Evolutionary conservation across 2,329 filamentous ascomycete species (phyloP).

Genomic region (Beauveria medogensis): DNA sequence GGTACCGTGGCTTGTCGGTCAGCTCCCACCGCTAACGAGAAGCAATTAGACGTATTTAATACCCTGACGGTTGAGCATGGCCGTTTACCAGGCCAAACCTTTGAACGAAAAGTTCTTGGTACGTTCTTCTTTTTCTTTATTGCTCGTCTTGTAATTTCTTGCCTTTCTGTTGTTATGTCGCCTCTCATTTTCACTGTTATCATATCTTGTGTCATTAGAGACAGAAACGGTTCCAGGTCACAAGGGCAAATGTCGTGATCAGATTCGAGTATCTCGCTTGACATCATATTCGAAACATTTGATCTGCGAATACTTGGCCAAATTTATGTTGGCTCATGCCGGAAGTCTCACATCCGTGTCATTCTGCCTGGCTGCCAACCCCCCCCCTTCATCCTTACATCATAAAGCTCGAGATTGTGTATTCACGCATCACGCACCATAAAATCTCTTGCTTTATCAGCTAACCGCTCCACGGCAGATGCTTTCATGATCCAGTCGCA

Average conservation of each 20-base stretch:
- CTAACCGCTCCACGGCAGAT: constrained; percentile 26
- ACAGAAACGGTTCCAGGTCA: no score
- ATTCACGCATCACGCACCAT: neutral
- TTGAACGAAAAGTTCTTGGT: constrained; percentile 72
- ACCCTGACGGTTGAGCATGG: constrained; percentile 73
- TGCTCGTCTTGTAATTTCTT: neutral
- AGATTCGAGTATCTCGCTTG: no score
- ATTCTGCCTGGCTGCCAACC: no score
- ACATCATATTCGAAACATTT: no score
- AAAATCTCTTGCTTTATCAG: neutral
- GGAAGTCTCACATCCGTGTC: no score
- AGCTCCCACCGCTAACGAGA: neutral
- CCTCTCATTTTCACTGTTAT: no score
- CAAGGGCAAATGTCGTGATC: no score
- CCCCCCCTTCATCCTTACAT: no score
- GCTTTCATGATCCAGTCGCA: constrained; percentile 80
- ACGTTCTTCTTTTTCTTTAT: constrained; percentile 21
- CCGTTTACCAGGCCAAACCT: constrained; percentile 64
- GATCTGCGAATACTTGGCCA: no score
- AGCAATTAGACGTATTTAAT: constrained; percentile 44
- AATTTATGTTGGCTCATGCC: no score
- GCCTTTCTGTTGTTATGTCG: neutral
- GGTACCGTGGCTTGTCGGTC: neutral
- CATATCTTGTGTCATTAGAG: no score
- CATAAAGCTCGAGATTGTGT: neutral